These are phyloP conservation scores for Leccinum variicolor DNA, from an alignment of 768 basidiomycete genomes.

Conservation along the genomic window DNA sequence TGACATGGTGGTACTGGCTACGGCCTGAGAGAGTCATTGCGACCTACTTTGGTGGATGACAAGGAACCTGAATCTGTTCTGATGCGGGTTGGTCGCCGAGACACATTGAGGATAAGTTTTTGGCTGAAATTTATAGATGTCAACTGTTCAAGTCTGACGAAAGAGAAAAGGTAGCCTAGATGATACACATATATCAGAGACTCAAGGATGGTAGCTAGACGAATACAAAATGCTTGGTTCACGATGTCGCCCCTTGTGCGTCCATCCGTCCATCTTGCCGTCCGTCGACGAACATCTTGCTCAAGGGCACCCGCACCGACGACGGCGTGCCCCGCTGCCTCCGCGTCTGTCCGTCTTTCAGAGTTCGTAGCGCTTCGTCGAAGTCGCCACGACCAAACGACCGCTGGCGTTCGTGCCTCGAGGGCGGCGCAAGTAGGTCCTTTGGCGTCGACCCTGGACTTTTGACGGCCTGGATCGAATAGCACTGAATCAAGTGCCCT, in stretches of 20 bases:
- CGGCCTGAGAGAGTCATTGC: too few species aligned
- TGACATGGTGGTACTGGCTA: too few species aligned
- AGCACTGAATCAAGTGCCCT: neutral
- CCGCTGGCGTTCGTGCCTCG: conserved; percentile 40
- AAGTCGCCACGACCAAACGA: conserved; percentile 76
- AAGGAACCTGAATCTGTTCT: too few species aligned
- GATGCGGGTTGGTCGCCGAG: too few species aligned
- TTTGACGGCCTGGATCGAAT: conserved; percentile 43
- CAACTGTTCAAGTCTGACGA: neutral
- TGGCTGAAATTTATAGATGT: too few species aligned
- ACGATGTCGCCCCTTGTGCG: neutral
- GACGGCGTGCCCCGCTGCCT: conserved; percentile 13
- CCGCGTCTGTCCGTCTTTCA: conserved; percentile 53
- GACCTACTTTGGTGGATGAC: too few species aligned
- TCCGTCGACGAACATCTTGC: conserved; percentile 29
- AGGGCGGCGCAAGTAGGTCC: conserved; percentile 37
- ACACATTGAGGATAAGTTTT: too few species aligned
- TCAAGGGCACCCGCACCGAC: conserved; percentile 10
- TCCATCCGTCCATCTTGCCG: conserved; percentile 13
- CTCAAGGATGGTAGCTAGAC: too few species aligned
- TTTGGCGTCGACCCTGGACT: conserved; percentile 19
- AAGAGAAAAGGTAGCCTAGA: neutral
- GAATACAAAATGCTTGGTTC: neutral
- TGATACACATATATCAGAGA: too few species aligned
- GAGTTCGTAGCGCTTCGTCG: conserved; percentile 80